phyloP scores from a whole-genome alignment of 2,329 filamentous ascomycete genomes.

The Fusarium fracticaudum region DNA sequence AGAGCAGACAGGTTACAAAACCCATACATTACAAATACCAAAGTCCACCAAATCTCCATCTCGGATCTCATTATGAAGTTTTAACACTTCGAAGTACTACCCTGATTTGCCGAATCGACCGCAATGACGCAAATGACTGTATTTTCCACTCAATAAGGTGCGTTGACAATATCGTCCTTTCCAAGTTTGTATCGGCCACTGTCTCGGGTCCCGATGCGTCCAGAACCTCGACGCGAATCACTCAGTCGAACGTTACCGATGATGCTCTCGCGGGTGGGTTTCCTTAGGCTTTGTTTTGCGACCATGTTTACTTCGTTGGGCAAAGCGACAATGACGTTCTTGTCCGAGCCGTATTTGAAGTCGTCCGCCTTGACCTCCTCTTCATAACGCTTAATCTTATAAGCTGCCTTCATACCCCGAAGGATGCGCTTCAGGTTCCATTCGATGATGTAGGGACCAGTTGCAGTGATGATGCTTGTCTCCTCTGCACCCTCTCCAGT shows the following conservation, averaged over 20 bases:
- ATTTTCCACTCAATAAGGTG: conserved; percentile 59
- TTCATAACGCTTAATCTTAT: conserved; percentile 94
- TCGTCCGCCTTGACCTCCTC: conserved; percentile 98
- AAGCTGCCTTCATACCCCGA: conserved; percentile 82
- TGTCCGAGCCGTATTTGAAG: conserved; percentile 96
- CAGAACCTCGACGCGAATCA: conserved; percentile 60
- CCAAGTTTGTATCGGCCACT: conserved; percentile 78
- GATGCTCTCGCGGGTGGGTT: conserved; percentile 93
- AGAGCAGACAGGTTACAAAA: conserved; percentile 26
- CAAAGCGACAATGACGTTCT: conserved; percentile 96
- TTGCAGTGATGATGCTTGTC: conserved; percentile 95
- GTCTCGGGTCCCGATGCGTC: conserved; percentile 61
- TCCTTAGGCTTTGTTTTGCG: conserved; percentile 82
- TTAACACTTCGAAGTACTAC: not conserved
- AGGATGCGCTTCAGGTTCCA: conserved; percentile 95
- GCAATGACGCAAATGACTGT: not conserved
- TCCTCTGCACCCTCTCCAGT: conserved; percentile 82
- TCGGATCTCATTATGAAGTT: conserved; percentile 14
- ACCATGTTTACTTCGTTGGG: conserved; percentile 99
- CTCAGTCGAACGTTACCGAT: conserved; percentile 65
- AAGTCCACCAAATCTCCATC: conserved; percentile 39
- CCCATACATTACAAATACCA: conserved; percentile 25
- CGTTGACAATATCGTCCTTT: conserved; percentile 85
- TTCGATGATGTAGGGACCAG: conserved; percentile 94
- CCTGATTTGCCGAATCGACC: not conserved